Percentiles rank a stretch among this genome's conserved stretches.
Evolutionary conservation across 2,329 filamentous ascomycete genomes (phyloP).

Genomic region (Trichoderma aggressivum): DNA sequence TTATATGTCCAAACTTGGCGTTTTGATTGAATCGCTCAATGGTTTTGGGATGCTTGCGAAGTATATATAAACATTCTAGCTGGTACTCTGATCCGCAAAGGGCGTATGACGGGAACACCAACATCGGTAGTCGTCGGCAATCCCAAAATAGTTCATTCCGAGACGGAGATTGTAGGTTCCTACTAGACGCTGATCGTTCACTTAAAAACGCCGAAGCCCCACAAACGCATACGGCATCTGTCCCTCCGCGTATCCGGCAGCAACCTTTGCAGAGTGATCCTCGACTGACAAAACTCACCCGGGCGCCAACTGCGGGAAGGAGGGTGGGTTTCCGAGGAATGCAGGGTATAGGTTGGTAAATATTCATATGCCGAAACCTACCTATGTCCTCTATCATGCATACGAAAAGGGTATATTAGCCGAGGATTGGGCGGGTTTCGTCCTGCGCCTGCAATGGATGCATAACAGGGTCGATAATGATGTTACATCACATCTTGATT

Average conservation of each 20-base stretch:
- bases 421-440: neutral
- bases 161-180: neutral
- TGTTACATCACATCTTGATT: neutral
- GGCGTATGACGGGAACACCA: neutral
- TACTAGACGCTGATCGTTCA: conserved; percentile 6
- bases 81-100: neutral
- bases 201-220: neutral
- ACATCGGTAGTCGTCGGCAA: neutral
- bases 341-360: neutral
- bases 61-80: neutral
- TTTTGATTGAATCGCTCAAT: neutral
- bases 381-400: neutral
- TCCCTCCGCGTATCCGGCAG: neutral
- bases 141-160: neutral
- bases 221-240: neutral
- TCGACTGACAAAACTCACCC: neutral
- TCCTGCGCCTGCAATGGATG: neutral
- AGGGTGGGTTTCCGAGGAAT: neutral
- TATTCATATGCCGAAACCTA: neutral
- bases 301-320: neutral
- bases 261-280: neutral
- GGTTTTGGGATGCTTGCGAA: neutral
- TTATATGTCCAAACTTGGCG: neutral
- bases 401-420: neutral
- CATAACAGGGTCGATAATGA: neutral